phyloP scores from a whole-genome alignment of 2,329 filamentous ascomycete species.

The Phialophora tarda region DNA sequence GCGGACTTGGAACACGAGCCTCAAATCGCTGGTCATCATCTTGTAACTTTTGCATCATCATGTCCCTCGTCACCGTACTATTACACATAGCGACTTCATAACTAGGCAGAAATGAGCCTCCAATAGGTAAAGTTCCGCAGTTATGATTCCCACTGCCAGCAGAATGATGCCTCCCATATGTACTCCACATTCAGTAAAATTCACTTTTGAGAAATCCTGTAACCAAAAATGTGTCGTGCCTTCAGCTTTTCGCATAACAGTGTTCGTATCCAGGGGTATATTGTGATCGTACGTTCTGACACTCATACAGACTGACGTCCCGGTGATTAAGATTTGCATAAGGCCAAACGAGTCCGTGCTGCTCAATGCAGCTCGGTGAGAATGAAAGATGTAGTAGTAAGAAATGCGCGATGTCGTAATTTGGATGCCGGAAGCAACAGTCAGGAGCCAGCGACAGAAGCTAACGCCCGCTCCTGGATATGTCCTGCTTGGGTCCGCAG shows the following conservation, averaged over 20 bases:
- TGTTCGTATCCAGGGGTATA: conserved; percentile 30
- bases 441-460: conserved; percentile 45
- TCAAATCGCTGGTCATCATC: not conserved
- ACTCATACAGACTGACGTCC: conserved; percentile 30
- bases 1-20: not conserved
- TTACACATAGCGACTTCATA: conserved; percentile 7
- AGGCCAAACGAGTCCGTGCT: conserved; percentile 6
- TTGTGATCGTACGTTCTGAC: conserved; percentile 33
- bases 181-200: conserved; percentile 16
- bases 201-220: conserved; percentile 24
- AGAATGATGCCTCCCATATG: conserved; percentile 6
- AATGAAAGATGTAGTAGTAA: not conserved
- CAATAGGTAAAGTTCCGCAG: not conserved
- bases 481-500: conserved; percentile 68
- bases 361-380: not conserved
- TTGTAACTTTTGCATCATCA: conserved; percentile 4
- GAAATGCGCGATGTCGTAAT: not conserved
- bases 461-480: conserved; percentile 65
- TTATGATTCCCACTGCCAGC: not conserved
- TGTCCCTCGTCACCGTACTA: conserved; percentile 8
- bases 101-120: not conserved
- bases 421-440: not conserved
- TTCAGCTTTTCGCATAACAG: conserved; percentile 20
- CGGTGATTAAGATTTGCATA: conserved; percentile 4
- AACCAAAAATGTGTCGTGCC: not conserved